phyloP scores from a whole-genome alignment of 208 protist species.

The Wallacemonas sp. region DNA sequence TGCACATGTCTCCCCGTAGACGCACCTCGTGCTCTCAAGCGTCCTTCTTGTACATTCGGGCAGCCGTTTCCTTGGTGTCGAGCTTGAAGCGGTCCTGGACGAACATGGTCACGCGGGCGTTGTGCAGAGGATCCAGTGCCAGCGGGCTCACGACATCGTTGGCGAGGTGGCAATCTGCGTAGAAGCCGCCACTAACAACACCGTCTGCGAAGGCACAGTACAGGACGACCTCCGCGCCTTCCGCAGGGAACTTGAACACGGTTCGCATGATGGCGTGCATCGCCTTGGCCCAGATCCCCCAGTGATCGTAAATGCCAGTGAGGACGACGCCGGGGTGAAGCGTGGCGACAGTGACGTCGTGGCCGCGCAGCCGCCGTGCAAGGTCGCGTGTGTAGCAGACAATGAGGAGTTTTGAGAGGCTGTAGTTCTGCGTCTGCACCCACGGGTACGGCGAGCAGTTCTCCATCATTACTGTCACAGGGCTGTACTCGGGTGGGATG shows the following conservation, averaged over 20 bases:
- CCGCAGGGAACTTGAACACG: conserved; percentile 51
- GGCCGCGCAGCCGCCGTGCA: conserved; percentile 33
- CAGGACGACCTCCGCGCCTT: conserved; percentile 52
- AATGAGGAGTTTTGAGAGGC: conserved; percentile 55
- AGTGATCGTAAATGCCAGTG: conserved; percentile 40
- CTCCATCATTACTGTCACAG: conserved; percentile 33
- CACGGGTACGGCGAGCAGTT: conserved; percentile 36
- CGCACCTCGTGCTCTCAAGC: too few species aligned
- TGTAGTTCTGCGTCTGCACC: conserved; percentile 43
- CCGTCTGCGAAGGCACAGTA: conserved; percentile 34
- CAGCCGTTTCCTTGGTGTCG: conserved; percentile 3
- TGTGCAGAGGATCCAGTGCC: conserved; percentile 31
- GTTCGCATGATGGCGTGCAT: conserved; percentile 48
- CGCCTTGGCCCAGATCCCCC: conserved; percentile 22
- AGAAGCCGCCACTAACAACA: conserved; percentile 37
- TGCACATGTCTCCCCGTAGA: too few species aligned
- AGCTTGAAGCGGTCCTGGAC: conserved; percentile 38
- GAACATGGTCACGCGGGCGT: conserved; percentile 34
- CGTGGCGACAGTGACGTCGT: conserved; percentile 20
- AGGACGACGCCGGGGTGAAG: conserved; percentile 55
- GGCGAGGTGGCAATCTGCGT: conserved; percentile 34
- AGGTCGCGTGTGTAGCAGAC: conserved; percentile 56
- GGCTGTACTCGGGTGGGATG: conserved; percentile 30
- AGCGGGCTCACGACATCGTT: conserved; percentile 37
- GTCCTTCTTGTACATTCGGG: neutral